phyloP scores from a whole-genome alignment of 257 asterid species.

The Perilla frutescens region DNA sequence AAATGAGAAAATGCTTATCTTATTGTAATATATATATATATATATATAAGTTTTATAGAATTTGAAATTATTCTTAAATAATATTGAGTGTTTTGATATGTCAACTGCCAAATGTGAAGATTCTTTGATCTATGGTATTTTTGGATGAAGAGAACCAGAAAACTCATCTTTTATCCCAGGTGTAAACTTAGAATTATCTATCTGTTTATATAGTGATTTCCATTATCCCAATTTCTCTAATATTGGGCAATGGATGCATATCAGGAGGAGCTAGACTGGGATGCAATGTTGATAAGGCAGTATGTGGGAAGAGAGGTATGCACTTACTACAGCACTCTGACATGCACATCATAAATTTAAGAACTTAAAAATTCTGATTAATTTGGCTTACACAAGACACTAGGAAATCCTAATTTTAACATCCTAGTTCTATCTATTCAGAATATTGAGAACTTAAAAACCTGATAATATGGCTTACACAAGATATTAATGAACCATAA shows the following conservation, averaged over 20 bases:
- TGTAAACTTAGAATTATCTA: conserved; percentile 3
- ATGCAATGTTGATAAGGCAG: conserved; percentile 61
- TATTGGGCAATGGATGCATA: conserved; percentile 37
- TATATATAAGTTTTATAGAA: background rate
- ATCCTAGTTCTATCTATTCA: background rate
- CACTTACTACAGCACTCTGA: conserved; percentile 6
- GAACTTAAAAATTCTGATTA: conserved; percentile 13
- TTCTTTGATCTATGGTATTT: background rate
- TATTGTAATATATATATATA: no score
- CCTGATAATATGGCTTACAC: background rate
- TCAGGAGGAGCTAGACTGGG: conserved; percentile 91
- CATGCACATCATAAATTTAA: background rate
- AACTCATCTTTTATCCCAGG: conserved; percentile 1
- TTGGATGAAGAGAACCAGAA: background rate
- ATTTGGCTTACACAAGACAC: conserved; percentile 16
- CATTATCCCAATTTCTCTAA: conserved; percentile 31
- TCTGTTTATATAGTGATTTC: conserved; percentile 22
- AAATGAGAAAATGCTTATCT: no score
- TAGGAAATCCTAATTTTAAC: background rate
- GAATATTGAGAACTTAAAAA: background rate
- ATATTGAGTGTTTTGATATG: background rate
- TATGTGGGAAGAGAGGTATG: conserved; percentile 94
- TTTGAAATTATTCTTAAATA: background rate
- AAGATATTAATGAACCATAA: background rate
- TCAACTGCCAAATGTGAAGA: background rate